phyloP scores from a whole-genome alignment of 2,329 filamentous ascomycete genomes.

The Lecanicillium sp. region DNA sequence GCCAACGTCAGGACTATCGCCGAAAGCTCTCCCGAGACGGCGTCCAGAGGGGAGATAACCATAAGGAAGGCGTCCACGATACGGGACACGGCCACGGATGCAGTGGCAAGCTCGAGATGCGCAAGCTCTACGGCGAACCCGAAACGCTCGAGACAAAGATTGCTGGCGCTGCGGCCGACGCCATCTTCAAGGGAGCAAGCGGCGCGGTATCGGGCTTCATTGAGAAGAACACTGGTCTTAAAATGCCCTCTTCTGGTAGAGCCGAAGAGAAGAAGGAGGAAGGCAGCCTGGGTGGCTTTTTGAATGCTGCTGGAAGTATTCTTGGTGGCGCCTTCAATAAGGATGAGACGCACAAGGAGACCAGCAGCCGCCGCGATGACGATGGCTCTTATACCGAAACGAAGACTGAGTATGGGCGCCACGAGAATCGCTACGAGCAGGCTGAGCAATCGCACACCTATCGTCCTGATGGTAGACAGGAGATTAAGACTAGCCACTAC shows the following conservation, averaged over 20 bases:
- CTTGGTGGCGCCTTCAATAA: conserved; percentile 54
- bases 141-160: conserved; percentile 49
- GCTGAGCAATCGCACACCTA: conserved; percentile 55
- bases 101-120: conserved; percentile 68
- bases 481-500: too few relatives aligned
- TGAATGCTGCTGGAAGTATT: conserved; percentile 61
- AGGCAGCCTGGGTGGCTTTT: conserved; percentile 59
- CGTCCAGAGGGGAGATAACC: conserved; percentile 70
- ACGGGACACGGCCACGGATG: conserved; percentile 82
- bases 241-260: conserved; percentile 24
- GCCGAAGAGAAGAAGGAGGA: conserved; percentile 44
- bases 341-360: conserved; percentile 43
- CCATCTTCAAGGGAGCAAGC: conserved; percentile 50
- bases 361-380: conserved; percentile 43
- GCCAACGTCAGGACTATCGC: conserved; percentile 60
- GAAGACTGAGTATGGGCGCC: conserved; percentile 53
- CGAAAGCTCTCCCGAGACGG: conserved; percentile 70
- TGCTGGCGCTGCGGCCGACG: conserved; percentile 46
- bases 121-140: conserved; percentile 50
- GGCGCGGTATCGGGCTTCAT: conserved; percentile 42
- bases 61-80: conserved; percentile 78
- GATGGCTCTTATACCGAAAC: conserved; percentile 56
- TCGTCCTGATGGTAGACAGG: conserved; percentile 29
- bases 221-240: conserved; percentile 36
- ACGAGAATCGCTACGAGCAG: conserved; percentile 48